Conservation (phyloP, 2,329 filamentous ascomycete genomes). For the Phyllosticta capitalensis region DNA sequence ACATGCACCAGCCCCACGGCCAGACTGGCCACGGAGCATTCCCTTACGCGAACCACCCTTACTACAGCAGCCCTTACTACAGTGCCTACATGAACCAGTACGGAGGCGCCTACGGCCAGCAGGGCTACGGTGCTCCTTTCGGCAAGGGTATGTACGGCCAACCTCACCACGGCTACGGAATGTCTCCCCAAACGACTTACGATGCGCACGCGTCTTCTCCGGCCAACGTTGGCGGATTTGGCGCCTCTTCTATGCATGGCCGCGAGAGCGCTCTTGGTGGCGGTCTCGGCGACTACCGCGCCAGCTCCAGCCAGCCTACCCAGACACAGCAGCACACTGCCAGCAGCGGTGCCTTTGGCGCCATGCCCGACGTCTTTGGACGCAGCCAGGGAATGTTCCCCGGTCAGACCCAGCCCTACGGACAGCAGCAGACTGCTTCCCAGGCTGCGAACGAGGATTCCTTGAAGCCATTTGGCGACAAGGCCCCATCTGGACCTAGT, state of each 20-base stretch:
- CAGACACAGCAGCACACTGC: constrained; percentile 44
- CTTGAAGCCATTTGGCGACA: constrained; percentile 48
- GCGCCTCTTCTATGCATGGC: constrained; percentile 36
- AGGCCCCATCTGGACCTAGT: constrained; percentile 47
- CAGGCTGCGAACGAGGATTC: constrained; percentile 42
- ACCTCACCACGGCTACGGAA: constrained; percentile 50
- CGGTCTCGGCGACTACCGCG: constrained; percentile 51
- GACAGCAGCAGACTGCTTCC: constrained; percentile 42
- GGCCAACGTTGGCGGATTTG: constrained; percentile 47
- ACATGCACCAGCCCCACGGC: constrained; percentile 40
- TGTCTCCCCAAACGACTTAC: constrained; percentile 46
- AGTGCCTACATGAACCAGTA: constrained; percentile 55
- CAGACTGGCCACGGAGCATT: constrained; percentile 31
- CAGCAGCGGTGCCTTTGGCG: constrained; percentile 41
- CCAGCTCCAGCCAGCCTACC: constrained; percentile 47
- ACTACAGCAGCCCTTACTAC: constrained; percentile 53
- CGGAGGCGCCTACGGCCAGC: constrained; percentile 42
- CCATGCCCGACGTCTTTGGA: constrained; percentile 51
- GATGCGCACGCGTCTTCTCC: constrained; percentile 56
- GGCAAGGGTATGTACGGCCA: constrained; percentile 55
- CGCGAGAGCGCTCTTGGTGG: constrained; percentile 37
- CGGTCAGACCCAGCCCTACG: constrained; percentile 38
- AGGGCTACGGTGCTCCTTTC: constrained; percentile 41
- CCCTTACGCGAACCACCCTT: constrained; percentile 43
- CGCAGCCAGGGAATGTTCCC: constrained; percentile 50